Base-by-base conservation (phyloP, 2,329 filamentous ascomycete species). In the Nemania sp. region DNA sequence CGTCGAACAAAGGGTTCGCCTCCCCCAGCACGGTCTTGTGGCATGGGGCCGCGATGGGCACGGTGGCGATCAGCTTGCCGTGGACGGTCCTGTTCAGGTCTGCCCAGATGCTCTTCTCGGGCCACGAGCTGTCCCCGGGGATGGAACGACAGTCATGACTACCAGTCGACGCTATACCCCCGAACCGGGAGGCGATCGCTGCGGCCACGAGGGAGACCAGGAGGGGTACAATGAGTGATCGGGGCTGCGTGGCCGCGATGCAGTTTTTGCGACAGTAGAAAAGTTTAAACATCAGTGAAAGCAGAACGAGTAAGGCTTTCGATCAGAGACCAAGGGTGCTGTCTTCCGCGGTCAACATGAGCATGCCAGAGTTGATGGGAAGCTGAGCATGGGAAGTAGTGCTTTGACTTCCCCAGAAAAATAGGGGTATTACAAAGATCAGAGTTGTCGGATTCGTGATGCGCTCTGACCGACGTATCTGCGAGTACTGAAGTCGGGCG, bases 1-100 rank as follows among this genome's bases (percentile, higher is more conserved):
- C 20, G 17, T 51, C 17, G 32, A 37, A 57, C 5, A 25, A n/a
- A 7, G 35, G 1, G 13, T 54, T 54, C 3, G 25, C 32, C 40
- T 51, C 17, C 18, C 67, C 57, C 6, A 58, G 64, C 4, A 20
- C 15, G 4, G 18, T 29, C 10, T 71, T 67, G 60, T 83, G 80
- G 62, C 81, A 84, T 1, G 75, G 69, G 1, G 72, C 61, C 2
- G 74, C 81, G 6, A 82, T 66, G 1, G 81, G 80, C 1, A 77
- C 67, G 1, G 77, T 81, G 2, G 74, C 73, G 15, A 84, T 72
- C 34, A 83, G 70, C 17, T 70, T 72, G 1, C 81, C 81, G 9
- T 69, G 68, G 10, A 83, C 65, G 2, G 79, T 77, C 12, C 67
- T 32, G 59, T 84, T 84, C 50, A 84, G 76, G 0, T 59, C 54